Conservation (phyloP, 169 alveolate species). For the Eimeria necatrix region DNA sequence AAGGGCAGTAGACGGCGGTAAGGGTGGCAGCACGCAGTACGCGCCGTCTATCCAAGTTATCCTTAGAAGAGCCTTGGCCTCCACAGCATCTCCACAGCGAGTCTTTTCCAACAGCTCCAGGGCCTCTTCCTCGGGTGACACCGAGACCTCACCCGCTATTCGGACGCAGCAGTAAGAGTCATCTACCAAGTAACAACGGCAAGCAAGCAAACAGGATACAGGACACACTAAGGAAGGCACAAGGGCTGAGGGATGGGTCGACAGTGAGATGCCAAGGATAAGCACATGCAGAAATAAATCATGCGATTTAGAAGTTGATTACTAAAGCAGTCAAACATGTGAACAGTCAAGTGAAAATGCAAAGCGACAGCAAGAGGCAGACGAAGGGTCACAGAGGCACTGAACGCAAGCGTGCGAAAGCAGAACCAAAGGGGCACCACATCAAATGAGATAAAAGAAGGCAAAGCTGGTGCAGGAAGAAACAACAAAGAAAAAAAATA, state of each 20-base stretch:
- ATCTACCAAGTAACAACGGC: not conserved
- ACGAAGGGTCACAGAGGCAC: too few species aligned
- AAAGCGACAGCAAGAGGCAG: too few species aligned
- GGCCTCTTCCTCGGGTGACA: constrained; percentile 82
- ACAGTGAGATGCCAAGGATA: not conserved
- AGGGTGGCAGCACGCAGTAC: constrained; percentile 47
- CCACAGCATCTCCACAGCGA: not conserved
- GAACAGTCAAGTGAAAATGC: too few species aligned
- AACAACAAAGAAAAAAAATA: too few species aligned
- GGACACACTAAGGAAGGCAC: not conserved
- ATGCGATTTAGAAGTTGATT: too few species aligned
- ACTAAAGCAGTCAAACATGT: too few species aligned
- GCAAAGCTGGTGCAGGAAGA: too few species aligned
- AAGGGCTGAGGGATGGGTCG: not conserved
- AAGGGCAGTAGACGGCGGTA: not conserved
- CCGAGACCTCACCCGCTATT: constrained; percentile 80
- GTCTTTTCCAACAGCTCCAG: constrained; percentile 70
- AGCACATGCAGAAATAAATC: not conserved
- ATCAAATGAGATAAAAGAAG: too few species aligned
- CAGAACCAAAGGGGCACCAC: too few species aligned
- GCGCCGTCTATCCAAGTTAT: constrained; percentile 41
- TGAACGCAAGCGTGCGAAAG: too few species aligned
- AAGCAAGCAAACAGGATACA: not conserved
- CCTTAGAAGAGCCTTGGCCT: not conserved
- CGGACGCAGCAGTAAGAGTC: constrained; percentile 79